A percentile compares a stretch with the other conserved stretches of the same genome.
These are phyloP conservation scores for Myxozyma geophila DNA, from an alignment of 805 yeast genomes.

Conservation along the genomic window DNA sequence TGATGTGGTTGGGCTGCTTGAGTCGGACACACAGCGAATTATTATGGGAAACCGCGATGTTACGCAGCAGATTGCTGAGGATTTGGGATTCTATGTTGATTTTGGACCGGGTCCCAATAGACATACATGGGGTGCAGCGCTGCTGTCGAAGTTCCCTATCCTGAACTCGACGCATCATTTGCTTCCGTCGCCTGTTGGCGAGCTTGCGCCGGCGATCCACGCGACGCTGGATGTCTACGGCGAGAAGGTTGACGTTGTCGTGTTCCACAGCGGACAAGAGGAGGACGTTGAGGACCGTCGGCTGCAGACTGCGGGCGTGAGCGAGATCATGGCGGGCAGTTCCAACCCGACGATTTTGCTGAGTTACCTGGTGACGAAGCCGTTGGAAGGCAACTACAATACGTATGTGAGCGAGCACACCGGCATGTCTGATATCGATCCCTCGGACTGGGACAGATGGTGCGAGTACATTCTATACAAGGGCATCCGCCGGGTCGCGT, in stretches of 20 bases:
- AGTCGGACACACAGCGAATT: constrained; percentile 90
- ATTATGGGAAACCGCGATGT: constrained; percentile 95
- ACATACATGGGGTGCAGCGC: constrained; percentile 97
- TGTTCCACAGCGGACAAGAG: constrained; percentile 97
- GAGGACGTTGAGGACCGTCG: constrained; percentile 95
- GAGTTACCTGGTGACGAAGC: constrained; percentile 88
- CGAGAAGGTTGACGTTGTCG: constrained; percentile 84
- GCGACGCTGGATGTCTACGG: constrained; percentile 95
- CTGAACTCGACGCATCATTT: constrained; percentile 86
- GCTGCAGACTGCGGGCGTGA: constrained; percentile 76
- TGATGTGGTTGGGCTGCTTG: constrained; percentile 83
- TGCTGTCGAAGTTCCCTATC: constrained; percentile 93
- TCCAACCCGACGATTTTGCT: constrained; percentile 83
- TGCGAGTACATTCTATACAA: constrained; percentile 94
- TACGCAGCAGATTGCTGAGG: constrained; percentile 89
- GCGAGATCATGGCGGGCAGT: constrained; percentile 76
- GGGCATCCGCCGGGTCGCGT: constrained; percentile 82
- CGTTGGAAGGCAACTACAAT: constrained; percentile 86
- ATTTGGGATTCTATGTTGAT: constrained; percentile 91
- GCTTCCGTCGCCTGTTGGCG: constrained; percentile 96
- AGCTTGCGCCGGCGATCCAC: constrained; percentile 96
- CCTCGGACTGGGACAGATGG: constrained; percentile 96
- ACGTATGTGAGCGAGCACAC: constrained; percentile 83
- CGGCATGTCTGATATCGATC: constrained; percentile 92
- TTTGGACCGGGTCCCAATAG: constrained; percentile 98